Evolutionary conservation across 2,329 filamentous ascomycete species (phyloP).

Genomic region (Penicillium verrucosum): DNA sequence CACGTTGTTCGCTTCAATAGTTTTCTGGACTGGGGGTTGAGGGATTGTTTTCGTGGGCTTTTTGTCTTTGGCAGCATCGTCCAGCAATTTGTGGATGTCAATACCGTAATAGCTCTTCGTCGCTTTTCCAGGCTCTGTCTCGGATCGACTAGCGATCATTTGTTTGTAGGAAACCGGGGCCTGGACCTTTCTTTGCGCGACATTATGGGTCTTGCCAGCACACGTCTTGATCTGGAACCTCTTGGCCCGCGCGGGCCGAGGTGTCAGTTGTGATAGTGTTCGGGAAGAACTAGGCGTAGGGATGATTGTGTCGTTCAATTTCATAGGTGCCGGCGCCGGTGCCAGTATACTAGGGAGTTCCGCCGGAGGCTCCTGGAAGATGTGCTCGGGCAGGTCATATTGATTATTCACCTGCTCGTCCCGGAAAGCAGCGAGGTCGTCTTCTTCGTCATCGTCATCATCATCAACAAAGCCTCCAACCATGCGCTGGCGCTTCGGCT

Average conservation of each 20-base stretch:
- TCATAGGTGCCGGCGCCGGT: conserved; percentile 1
- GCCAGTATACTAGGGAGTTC: conserved; percentile 16
- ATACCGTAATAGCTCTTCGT: conserved; percentile 79
- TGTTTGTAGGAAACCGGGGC: conserved; percentile 49
- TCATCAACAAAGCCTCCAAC: conserved; percentile 44
- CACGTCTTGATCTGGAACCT: conserved; percentile 45
- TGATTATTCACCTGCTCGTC: conserved; percentile 32
- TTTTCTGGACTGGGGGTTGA: conserved; percentile 26
- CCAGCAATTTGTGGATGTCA: conserved; percentile 79
- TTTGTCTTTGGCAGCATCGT: conserved; percentile 62
- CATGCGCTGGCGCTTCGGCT: conserved; percentile 42
- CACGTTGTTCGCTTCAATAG: conserved; percentile 30
- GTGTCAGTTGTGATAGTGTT: conserved; percentile 6
- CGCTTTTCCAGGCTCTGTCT: conserved; percentile 51
- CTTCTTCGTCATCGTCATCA: conserved; percentile 36
- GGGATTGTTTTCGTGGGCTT: conserved; percentile 21
- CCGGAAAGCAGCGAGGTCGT: conserved; percentile 27
- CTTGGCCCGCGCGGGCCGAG: conserved; percentile 16
- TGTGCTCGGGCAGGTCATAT: conserved; percentile 28
- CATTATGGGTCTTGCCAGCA: conserved; percentile 47
- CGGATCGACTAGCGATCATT: conserved; percentile 54
- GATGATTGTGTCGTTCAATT: neutral
- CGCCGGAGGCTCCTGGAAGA: conserved; percentile 12
- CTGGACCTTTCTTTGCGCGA: conserved; percentile 39
- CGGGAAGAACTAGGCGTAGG: conserved; percentile 1